A percentile compares a stretch with the other conserved stretches of the same genome.
These are phyloP conservation scores for Sonneratia caseolaris DNA, from an alignment of 345 rosid genomes.

Conservation along the genomic window DNA sequence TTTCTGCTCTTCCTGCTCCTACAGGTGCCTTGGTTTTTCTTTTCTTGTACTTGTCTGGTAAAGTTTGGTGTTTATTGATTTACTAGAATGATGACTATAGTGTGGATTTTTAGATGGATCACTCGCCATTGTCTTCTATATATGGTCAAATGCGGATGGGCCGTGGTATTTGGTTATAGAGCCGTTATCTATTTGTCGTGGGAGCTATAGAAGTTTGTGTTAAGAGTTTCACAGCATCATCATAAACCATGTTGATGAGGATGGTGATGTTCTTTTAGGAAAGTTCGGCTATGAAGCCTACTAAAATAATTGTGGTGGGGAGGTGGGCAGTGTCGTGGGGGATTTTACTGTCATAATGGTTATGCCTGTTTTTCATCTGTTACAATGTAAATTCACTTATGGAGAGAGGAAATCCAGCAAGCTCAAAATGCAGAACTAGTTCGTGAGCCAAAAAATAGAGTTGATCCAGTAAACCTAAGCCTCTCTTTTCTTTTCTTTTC, in stretches of 20 bases:
- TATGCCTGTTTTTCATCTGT: no score
- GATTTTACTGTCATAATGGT: no score
- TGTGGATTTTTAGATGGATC: not conserved
- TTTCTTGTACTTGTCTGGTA: no score
- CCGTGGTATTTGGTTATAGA: not conserved
- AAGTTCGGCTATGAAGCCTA: not conserved
- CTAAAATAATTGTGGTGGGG: no score
- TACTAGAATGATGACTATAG: not conserved
- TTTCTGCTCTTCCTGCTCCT: slow-evolving; percentile 86
- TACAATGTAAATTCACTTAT: no score
- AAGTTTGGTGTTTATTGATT: not conserved
- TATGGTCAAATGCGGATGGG: not conserved
- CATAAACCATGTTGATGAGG: not conserved
- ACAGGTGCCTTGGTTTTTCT: slow-evolving; percentile 24
- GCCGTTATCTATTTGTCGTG: not conserved
- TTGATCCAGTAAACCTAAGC: not conserved
- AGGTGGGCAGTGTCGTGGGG: no score
- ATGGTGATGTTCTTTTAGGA: not conserved
- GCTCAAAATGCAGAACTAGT: no score
- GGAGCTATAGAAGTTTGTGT: not conserved
- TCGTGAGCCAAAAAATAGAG: no score
- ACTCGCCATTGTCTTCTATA: not conserved
- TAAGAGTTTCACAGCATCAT: not conserved
- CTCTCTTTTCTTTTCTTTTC: not conserved
- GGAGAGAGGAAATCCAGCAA: no score